Percentiles rank a stretch among this genome's conserved stretches.
Conservation (phyloP, 108 stramenopile species). For the Cylindrotheca closterium region DNA sequence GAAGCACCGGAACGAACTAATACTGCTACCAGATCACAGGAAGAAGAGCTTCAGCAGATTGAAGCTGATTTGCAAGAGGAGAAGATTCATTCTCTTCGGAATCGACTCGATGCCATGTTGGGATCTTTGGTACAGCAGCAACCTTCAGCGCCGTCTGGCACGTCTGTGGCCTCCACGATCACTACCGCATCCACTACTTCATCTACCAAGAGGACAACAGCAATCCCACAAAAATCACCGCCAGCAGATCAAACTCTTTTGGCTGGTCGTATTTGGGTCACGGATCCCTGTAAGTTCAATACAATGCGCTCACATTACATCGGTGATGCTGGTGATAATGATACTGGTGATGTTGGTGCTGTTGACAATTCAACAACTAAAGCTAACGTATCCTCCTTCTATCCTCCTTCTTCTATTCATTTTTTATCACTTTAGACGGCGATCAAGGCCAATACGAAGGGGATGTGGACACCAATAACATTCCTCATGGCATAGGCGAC, state of each 20-base stretch:
- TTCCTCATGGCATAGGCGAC: conserved; percentile 16
- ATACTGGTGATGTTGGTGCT: too few relatives aligned
- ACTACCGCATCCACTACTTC: too few relatives aligned
- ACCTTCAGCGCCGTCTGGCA: too few relatives aligned
- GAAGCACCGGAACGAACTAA: not conserved
- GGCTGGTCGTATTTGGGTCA: not conserved
- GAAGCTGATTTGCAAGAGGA: not conserved
- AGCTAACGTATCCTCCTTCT: not conserved
- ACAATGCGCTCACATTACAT: too few relatives aligned
- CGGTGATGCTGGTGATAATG: too few relatives aligned
- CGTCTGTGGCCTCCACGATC: too few relatives aligned
- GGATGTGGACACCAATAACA: not conserved
- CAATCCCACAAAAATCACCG: not conserved
- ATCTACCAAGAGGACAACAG: too few relatives aligned
- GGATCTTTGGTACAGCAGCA: not conserved
- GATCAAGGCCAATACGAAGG: not conserved
- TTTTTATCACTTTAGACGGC: not conserved
- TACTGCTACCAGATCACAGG: not conserved
- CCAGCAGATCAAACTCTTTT: not conserved
- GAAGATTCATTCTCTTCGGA: not conserved
- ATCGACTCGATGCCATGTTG: not conserved
- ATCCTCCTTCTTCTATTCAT: not conserved
- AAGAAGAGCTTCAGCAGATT: not conserved
- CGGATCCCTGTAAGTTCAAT: not conserved
- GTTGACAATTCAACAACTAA: not conserved